Percentiles rank a stretch among this genome's conserved stretches.
Conservation (phyloP, 169 alveolate genomes). For the Blepharisma undulans region DNA sequence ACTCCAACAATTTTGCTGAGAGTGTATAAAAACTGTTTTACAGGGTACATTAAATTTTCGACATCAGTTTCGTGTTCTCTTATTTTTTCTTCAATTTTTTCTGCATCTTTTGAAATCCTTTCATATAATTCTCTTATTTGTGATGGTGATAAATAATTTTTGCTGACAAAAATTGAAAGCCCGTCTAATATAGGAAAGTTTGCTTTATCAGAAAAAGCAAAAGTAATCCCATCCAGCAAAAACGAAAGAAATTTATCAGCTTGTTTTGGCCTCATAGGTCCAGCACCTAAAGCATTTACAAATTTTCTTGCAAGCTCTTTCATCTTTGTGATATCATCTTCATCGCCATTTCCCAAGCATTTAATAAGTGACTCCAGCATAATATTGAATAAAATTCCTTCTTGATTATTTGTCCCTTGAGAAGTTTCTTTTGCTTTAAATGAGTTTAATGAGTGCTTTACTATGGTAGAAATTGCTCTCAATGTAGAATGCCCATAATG, state of each 20-base stretch:
- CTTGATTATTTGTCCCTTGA: background rate
- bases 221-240: conserved; percentile 23
- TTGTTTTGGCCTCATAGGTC: conserved; percentile 30
- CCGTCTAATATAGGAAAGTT: conserved; percentile 23
- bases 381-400: background rate
- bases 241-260: conserved; percentile 16
- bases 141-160: conserved; percentile 5
- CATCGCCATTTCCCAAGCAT: background rate
- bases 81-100: conserved; percentile 18
- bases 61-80: conserved; percentile 2
- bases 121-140: conserved; percentile 29
- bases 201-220: conserved; percentile 28
- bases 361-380: conserved; percentile 7
- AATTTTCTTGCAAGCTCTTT: conserved; percentile 31
- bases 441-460: background rate
- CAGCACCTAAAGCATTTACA: conserved; percentile 8
- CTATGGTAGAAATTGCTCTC: background rate
- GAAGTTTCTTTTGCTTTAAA: conserved; percentile 22
- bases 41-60: background rate
- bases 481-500: background rate
- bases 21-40: background rate
- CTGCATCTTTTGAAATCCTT: conserved; percentile 26
- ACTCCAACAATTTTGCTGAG: conserved; percentile 6
- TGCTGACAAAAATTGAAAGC: background rate
- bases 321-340: conserved; percentile 1